A percentile compares a stretch with the other conserved stretches of the same genome.
These are phyloP conservation scores for Santalum album DNA, from an alignment of 164 flowering plant genomes.

Conservation along the genomic window DNA sequence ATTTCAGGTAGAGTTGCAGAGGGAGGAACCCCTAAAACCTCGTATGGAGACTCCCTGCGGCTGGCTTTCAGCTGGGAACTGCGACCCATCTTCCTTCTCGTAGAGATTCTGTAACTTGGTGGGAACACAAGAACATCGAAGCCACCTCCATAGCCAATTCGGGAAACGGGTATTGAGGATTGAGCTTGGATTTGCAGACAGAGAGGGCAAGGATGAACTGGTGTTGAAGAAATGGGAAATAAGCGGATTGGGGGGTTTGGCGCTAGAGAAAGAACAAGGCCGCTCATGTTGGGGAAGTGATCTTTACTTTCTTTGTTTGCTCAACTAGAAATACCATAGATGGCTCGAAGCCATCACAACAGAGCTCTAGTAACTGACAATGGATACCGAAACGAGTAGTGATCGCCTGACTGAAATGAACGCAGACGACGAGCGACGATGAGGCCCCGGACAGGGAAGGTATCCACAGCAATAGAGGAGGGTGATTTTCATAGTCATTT, in stretches of 20 bases:
- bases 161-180: slow-evolving; percentile 24
- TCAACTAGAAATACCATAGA: too few relatives aligned
- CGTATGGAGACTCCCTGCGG: slow-evolving; percentile 68
- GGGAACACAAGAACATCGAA: slow-evolving; percentile 5
- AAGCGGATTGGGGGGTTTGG: slow-evolving; percentile 6
- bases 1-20: slow-evolving; percentile 64
- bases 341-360: too few relatives aligned
- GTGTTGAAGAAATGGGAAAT: slow-evolving; percentile 8
- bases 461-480: too few relatives aligned
- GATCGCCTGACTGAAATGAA: too few relatives aligned
- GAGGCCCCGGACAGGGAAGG: too few relatives aligned
- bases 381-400: too few relatives aligned
- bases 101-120: slow-evolving; percentile 1
- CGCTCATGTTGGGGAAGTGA: slow-evolving; percentile 32
- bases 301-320: too few relatives aligned
- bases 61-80: slow-evolving; percentile 32
- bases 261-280: slow-evolving; percentile 16
- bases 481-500: too few relatives aligned
- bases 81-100: slow-evolving; percentile 13
- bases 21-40: slow-evolving; percentile 78
- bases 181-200: slow-evolving; percentile 7
- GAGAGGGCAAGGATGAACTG: slow-evolving; percentile 8
- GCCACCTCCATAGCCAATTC: slow-evolving; percentile 13
- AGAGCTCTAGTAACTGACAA: too few relatives aligned
- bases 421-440: too few relatives aligned